Evolutionary conservation across 805 yeast species (phyloP).

Genomic region (Kuraishia cidri): DNA sequence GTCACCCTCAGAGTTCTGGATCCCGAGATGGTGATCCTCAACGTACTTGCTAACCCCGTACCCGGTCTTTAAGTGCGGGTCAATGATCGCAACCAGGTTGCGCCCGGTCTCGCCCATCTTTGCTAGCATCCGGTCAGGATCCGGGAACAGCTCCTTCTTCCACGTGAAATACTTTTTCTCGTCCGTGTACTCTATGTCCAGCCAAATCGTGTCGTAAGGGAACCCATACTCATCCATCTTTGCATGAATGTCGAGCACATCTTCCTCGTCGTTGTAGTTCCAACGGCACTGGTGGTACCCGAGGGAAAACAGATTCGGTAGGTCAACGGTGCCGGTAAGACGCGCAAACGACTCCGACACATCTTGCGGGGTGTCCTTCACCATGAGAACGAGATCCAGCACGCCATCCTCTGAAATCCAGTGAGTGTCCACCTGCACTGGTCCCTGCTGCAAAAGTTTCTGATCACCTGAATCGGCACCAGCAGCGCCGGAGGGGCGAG

Average conservation of each 20-base stretch:
- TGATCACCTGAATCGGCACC: background rate
- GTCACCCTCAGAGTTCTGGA: conserved; percentile 33
- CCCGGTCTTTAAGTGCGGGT: conserved; percentile 78
- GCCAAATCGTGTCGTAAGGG: conserved; percentile 91
- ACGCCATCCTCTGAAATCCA: conserved; percentile 94
- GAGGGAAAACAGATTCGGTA: conserved; percentile 73
- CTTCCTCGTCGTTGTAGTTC: conserved; percentile 88
- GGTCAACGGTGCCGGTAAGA: conserved; percentile 61
- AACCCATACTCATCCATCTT: conserved; percentile 66
- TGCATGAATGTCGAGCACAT: conserved; percentile 63
- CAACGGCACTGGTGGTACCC: conserved; percentile 97
- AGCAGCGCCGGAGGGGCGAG: conserved; percentile 2
- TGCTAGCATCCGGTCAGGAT: conserved; percentile 60
- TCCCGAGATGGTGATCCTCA: conserved; percentile 29
- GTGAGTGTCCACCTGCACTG: conserved; percentile 39
- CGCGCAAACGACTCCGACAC: conserved; percentile 54
- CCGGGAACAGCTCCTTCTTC: conserved; percentile 66
- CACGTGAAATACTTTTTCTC: conserved; percentile 87
- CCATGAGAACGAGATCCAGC: conserved; percentile 67
- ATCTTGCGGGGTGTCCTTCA: conserved; percentile 39
- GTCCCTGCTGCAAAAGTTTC: background rate
- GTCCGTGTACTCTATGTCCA: conserved; percentile 89
- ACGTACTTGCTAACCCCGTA: conserved; percentile 57
- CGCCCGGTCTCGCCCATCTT: conserved; percentile 66
- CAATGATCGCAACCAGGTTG: conserved; percentile 76